Evolutionary conservation across 116 monocot species (phyloP).

Genomic region (Zostera marina): DNA sequence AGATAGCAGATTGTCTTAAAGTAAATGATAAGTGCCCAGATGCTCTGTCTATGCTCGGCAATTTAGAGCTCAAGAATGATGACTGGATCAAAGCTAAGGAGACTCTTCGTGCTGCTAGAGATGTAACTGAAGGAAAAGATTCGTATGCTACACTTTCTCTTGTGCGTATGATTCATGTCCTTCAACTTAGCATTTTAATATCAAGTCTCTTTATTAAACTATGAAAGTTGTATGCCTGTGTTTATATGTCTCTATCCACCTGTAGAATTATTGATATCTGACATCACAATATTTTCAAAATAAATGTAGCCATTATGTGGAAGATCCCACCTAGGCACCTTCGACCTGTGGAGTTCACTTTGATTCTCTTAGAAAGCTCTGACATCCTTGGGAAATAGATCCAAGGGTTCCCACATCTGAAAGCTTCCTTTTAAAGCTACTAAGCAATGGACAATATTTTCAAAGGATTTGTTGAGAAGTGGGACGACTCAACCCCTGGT

Average conservation of each 20-base stretch:
- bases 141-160: slow-evolving; percentile 69
- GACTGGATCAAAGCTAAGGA: slow-evolving; percentile 99
- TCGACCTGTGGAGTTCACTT: too few species aligned
- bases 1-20: slow-evolving; percentile 85
- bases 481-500: too few species aligned
- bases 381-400: too few species aligned
- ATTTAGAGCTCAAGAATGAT: slow-evolving; percentile 77
- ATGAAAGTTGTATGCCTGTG: background rate
- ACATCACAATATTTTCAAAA: too few species aligned
- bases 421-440: too few species aligned
- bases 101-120: slow-evolving; percentile 65
- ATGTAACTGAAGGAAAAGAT: slow-evolving; percentile 91
- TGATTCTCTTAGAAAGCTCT: too few species aligned
- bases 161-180: slow-evolving; percentile 15
- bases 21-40: slow-evolving; percentile 72
- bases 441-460: too few species aligned
- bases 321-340: too few species aligned
- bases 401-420: too few species aligned
- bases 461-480: too few species aligned
- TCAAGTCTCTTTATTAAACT: background rate
- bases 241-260: background rate
- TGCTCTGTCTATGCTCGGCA: slow-evolving; percentile 84
- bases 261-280: background rate
- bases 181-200: background rate
- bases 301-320: too few species aligned